Conservation (phyloP, 1,139 yeast genomes). For the Zygoascus meyerae region DNA sequence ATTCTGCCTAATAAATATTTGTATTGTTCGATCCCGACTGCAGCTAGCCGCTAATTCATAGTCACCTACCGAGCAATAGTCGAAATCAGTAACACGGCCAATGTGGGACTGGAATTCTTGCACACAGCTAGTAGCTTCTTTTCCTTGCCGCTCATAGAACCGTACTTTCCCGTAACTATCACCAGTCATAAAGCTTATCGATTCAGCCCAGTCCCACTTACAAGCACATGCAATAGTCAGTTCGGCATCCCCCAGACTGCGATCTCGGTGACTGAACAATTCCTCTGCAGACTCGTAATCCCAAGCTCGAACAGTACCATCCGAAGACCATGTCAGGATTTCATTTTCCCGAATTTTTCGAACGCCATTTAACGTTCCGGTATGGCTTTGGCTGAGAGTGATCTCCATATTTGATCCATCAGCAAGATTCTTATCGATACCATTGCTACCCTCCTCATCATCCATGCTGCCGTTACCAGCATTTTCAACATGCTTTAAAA, state of each 20-base stretch:
- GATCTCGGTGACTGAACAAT: neutral
- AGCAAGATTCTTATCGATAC: neutral
- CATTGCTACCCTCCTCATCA: neutral
- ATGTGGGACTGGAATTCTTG: slow-evolving; percentile 27
- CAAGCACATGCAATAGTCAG: slow-evolving; percentile 3
- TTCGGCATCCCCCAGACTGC: neutral
- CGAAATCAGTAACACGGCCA: slow-evolving; percentile 26
- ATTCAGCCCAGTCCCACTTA: neutral
- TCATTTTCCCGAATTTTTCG: slow-evolving; percentile 12
- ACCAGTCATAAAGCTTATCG: neutral
- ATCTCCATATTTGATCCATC: neutral
- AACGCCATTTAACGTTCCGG: slow-evolving; percentile 18
- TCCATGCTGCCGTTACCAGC: neutral
- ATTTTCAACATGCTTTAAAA: neutral
- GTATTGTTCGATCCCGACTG: slow-evolving; percentile 60
- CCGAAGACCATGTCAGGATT: slow-evolving; percentile 28
- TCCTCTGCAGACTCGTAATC: slow-evolving; percentile 9
- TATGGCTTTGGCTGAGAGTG: slow-evolving; percentile 12
- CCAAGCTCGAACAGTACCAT: slow-evolving; percentile 25
- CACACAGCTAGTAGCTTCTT: neutral
- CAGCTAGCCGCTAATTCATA: slow-evolving; percentile 27
- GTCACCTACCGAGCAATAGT: slow-evolving; percentile 14
- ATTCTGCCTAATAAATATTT: slow-evolving; percentile 36
- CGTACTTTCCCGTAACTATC: slow-evolving; percentile 5
- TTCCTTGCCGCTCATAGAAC: neutral